Conservation (phyloP, 345 rosid species). For the Aquilaria yunnanensis region DNA sequence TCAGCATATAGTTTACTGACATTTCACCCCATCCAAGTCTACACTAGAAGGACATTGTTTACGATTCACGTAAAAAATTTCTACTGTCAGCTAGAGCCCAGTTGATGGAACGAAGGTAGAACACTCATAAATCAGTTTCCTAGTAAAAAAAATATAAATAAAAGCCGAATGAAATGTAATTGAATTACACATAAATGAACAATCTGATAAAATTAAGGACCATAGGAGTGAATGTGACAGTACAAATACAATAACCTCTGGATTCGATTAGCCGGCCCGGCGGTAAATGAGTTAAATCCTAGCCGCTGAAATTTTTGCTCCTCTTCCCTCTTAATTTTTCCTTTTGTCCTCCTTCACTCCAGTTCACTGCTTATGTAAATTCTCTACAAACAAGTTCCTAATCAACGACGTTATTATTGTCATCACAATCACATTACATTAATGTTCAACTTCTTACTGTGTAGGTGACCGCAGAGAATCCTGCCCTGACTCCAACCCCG, state of each 20-base stretch:
- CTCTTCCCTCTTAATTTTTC: not conserved
- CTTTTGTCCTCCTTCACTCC: slow-evolving; percentile 4
- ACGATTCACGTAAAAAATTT: not conserved
- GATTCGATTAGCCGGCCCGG: slow-evolving; percentile 17
- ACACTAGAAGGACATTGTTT: not conserved
- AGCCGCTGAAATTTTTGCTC: slow-evolving; percentile 6
- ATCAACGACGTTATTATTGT: slow-evolving; percentile 1
- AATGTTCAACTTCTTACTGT: slow-evolving; percentile 20
- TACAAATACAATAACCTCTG: not conserved
- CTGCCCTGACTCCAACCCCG: not conserved
- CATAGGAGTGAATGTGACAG: slow-evolving; percentile 2
- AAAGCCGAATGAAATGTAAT: not conserved
- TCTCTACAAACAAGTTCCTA: slow-evolving; percentile 6
- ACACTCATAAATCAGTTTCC: too few relatives aligned
- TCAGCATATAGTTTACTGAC: slow-evolving; percentile 7
- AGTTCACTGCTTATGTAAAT: slow-evolving; percentile 3
- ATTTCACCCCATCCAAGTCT: not conserved
- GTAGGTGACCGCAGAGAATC: slow-evolving; percentile 6
- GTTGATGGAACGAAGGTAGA: too few relatives aligned
- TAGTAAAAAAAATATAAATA: too few relatives aligned
- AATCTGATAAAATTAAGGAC: not conserved
- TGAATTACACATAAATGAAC: slow-evolving; percentile 1
- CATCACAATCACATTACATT: slow-evolving; percentile 1
- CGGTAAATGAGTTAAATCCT: slow-evolving; percentile 13
- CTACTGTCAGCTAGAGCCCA: too few relatives aligned